Evolutionary conservation across 768 basidiomycete species (phyloP).

Genomic region (Pholiota conissans): DNA sequence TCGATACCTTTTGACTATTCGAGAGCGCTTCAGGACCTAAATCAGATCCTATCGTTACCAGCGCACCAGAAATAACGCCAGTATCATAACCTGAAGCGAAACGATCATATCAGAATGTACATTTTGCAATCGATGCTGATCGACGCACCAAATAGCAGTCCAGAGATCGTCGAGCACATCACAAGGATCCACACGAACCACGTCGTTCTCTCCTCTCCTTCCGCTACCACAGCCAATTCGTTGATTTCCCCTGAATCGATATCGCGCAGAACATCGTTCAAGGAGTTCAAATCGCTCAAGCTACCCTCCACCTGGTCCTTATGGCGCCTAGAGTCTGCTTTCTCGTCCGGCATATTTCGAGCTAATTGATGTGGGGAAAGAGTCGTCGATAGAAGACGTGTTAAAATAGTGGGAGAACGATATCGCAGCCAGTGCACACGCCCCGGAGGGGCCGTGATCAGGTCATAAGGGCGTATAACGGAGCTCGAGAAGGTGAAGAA

Average conservation of each 20-base stretch:
- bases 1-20: conserved; percentile 59
- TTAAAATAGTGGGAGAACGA: background rate
- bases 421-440: background rate
- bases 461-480: conserved; percentile 16
- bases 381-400: background rate
- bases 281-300: conserved; percentile 14
- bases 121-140: background rate
- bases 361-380: background rate
- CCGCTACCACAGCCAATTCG: conserved; percentile 57
- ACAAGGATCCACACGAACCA: conserved; percentile 82
- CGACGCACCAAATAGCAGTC: conserved; percentile 67
- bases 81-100: conserved; percentile 70
- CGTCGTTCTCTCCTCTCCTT: conserved; percentile 66
- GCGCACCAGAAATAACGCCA: conserved; percentile 78
- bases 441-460: conserved; percentile 8
- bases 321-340: background rate
- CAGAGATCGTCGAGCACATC: conserved; percentile 71
- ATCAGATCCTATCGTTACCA: conserved; percentile 70
- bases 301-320: conserved; percentile 12
- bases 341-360: conserved; percentile 12
- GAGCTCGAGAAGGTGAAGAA: conserved; percentile 11
- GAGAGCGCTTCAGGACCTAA: conserved; percentile 58
- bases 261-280: conserved; percentile 21
- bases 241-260: conserved; percentile 54
- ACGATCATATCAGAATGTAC: background rate